Base-by-base conservation (phyloP, 495 filamentous ascomycete genomes). In the Lindgomyces ingoldianus region DNA sequence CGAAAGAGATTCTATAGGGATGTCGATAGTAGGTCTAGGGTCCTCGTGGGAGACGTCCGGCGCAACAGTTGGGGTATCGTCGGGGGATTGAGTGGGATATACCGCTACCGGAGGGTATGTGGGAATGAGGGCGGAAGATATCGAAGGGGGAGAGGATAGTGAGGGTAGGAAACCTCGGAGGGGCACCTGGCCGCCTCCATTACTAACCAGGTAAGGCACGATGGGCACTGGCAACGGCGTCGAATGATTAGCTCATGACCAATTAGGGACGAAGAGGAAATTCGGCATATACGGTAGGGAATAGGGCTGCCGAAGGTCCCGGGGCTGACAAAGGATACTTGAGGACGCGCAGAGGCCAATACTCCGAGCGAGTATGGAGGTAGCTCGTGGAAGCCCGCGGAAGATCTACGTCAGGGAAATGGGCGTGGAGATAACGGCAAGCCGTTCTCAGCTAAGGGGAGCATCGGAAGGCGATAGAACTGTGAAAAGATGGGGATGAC, bases 101-200 rank as follows among this genome's bases (percentile, higher is more conserved):
- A 67, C 55, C 49, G 30, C 42, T 50, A 57, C 55, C 41, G 60
- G 56, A 60, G 68, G 46, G 39, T 64, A 70, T 41, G 29, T 56
- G 29, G 64, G 63, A 27, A 63, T 30, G n/a, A 57, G 22, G 8
- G 24, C 62, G 36, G 53, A 57, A 33, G 63, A 6, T 36, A 54
- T 27, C 12, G 54, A 49, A 24, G n/a, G n/a, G n/a, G 59, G 46
- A 30, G 57, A 51, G 41, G 45, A 47, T 22, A 45, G 18, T 12
- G 56, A 39, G 49, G 58, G 59, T 12, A 64, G 53, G 26, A 57
- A 50, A 16, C 25, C 48, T 12, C 51, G 44, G 68, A 67, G 68
- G 27, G 68, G 68, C 60, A 60, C 63, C 63, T 70, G 68, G 58
- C 68, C 68, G 30, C 58, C 59, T 56, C 64, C 68, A 64, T 70